Evolutionary conservation across 2,329 filamentous ascomycete species (phyloP), one percentile per base, ranked within the genome.

Genomic region (Eutypa lata): DNA sequence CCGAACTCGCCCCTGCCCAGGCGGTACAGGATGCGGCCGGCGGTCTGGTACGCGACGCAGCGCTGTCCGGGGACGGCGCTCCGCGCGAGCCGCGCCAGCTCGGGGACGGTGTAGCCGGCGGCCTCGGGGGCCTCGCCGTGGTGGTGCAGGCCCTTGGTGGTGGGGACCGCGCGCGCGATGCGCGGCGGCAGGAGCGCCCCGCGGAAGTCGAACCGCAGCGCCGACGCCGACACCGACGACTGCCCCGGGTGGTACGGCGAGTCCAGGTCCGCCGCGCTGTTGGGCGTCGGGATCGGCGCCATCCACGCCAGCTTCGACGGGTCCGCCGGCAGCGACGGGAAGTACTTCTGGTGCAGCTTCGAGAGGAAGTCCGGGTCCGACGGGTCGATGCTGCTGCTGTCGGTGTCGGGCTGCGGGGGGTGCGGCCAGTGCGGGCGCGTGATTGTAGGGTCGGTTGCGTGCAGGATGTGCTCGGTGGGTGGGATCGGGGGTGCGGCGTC

Each of bases 91-190:
- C 88, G 83, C 1, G 91, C 87, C 1, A 99, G 78, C 71, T 99
- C 94, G 0, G 86, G 84, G 28, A 99, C 82, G 0, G 94, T 97
- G 71, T 99, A 99, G 0, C 94, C 94, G 0, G 94, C 94, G 1
- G 92, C 90, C 70, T 96, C 91, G 16, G 94, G 94, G 1, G 93
- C 92, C 53, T 92, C 85, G 57, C 89, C 91, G 69, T 99, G 94
- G 70, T 99, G 93, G 70, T 99, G 94, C 14, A 99, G 79, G 0
- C 94, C 94, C 54, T 87, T 83, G 13, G 84, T 86, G 1, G 84
- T 83, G 5, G 93, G 89, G 24, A 97, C 85, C 2, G 82, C 77
- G 51, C 91, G 80, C 24, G 91, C 86, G 33, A 84, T 81, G 47
- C 84, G 80, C 0, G 94, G 94, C 0, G 93, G 84, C 13, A 99